Base-by-base conservation (phyloP, 768 basidiomycete genomes). In the Lentinula sp. region DNA sequence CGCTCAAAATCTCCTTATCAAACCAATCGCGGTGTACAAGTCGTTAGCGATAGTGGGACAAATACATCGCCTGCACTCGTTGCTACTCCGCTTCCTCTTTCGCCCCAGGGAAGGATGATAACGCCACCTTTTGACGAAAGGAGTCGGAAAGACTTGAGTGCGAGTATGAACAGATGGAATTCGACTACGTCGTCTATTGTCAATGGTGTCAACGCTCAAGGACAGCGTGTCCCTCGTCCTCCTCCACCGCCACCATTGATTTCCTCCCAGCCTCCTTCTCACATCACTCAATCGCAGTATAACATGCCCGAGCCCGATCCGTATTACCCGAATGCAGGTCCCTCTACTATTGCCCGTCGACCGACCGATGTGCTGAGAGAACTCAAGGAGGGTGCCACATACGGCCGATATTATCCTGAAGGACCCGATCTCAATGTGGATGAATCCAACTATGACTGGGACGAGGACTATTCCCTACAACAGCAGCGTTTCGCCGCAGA, bases 191-290 rank as follows among this genome's bases (percentile, higher is more conserved):
- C 55, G 28, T 42, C 55, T 11, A 56, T 56, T 16, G 23, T 45
- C 21, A 56, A 43, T 16, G 55, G 55, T 42, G 55, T 56, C 13
- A 43, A 56, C 15, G 55, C 55, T 10, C 55, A 56, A 43, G 55
- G 55, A n/a, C 55, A 31, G 10, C 28, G 8, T 13, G 23, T 56
- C 6, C 39, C 40, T 42, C 55, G 40, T 23, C 55, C 55, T 40
- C 40, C 34, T 7, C 34, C n/a, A 8, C 53, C 55, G 37, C 55
- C 40, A 16, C 40, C 55, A 28, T 42, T 43, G 23, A 15, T 21
- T 34, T 51, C 50, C 16, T 49, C 16, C 48, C 48, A 49, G 7
- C 21, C 5, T 9, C 28, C 48, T 23, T 31, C 48, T 9, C 13
- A 43, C 3, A 13, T 43, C 15, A 16, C n/a, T 16, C 42, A 43